Evolutionary conservation across 176 grass and related monocot species (phyloP), one percentile per base, ranked within the genome.

Genomic region (Canna indica): DNA sequence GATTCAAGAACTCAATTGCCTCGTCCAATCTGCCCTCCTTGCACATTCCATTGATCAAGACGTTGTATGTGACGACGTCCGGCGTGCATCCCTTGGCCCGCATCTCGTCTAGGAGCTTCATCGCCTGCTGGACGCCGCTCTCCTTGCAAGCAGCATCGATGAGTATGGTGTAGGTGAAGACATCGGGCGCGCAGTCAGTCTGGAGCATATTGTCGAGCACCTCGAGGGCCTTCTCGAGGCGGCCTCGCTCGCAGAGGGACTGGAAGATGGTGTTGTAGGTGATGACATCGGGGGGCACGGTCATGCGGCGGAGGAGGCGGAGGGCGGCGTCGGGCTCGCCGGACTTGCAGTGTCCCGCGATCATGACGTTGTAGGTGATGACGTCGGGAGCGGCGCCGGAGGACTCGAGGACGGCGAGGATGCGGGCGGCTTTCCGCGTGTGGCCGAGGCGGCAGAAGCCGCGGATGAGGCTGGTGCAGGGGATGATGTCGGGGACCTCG

Each of bases 221-320:
- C 52, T 36, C 36, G 67, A 91, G 85, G 20, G 85, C 88, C 73
- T 80, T 80, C 58, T 57, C 57, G 50, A 83, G 79, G 26, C 67
- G 82, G 0, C 79, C 82, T 13, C 88, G 76, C 42, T 80, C 65
- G 73, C 88, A 91, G 14, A 91, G 69, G 20, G 76, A 68, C 70
- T 85, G 85, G 77, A 91, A 80, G 80, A 91, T 76, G 44, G 88
- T 85, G 77, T 87, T 91, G 79, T 85, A 88, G n/a, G 88, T 76
- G 70, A 83, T 84, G 5, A 83, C 85, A 32, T 66, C 84, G 17
- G 85, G 82, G 15, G 48, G 48, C 35, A 78, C 79, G 79, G 73
- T 72, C 79, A 91, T 91, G 67, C 44, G 60, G 27, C 61, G 73
- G 29, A 91, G 69, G 85, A 85, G 79, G 70, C 85, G 76, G 32